These are phyloP conservation scores for Trichocomaceae sp. DNA, from an alignment of 2,329 filamentous ascomycete species.

Conservation along the genomic window DNA sequence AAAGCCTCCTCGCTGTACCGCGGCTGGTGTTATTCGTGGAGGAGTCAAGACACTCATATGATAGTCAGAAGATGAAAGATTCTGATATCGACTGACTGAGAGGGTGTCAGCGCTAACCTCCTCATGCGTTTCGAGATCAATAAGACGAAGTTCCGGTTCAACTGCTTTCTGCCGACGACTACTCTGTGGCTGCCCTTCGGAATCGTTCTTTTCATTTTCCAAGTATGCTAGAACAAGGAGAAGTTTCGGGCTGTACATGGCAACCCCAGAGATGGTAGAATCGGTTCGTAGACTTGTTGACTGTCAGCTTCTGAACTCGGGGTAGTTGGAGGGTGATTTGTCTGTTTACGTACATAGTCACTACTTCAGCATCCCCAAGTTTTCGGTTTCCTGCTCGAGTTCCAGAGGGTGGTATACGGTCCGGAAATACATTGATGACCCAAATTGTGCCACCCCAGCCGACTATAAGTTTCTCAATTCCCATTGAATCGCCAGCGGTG, in stretches of 20 bases:
- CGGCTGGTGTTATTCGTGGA: conserved; percentile 58
- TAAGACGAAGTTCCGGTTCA: conserved; percentile 81
- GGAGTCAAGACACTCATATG: conserved; percentile 80
- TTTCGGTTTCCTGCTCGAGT: conserved; percentile 48
- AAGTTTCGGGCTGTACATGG: conserved; percentile 86
- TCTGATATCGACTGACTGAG: conserved; percentile 78
- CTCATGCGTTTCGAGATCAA: conserved; percentile 75
- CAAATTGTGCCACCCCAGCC: conserved; percentile 96
- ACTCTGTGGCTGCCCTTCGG: conserved; percentile 57
- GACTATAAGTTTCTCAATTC: conserved; percentile 70
- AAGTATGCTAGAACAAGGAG: conserved; percentile 89
- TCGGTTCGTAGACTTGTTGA: conserved; percentile 75
- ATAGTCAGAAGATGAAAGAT: conserved; percentile 81
- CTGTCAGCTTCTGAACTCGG: conserved; percentile 19
- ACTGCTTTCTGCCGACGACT: conserved; percentile 69
- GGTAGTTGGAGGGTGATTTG: not conserved
- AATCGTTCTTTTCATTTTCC: conserved; percentile 62
- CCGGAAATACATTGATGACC: conserved; percentile 85
- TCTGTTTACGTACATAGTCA: conserved; percentile 69
- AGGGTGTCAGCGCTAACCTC: conserved; percentile 83
- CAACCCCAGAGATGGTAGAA: conserved; percentile 95
- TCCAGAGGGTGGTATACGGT: conserved; percentile 38
- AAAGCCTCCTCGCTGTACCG: conserved; percentile 64
- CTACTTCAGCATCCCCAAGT: conserved; percentile 77
- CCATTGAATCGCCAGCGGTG: conserved; percentile 36